phyloP scores from a whole-genome alignment of 2,329 filamentous ascomycete species.

The Microsporum ferrugineum region DNA sequence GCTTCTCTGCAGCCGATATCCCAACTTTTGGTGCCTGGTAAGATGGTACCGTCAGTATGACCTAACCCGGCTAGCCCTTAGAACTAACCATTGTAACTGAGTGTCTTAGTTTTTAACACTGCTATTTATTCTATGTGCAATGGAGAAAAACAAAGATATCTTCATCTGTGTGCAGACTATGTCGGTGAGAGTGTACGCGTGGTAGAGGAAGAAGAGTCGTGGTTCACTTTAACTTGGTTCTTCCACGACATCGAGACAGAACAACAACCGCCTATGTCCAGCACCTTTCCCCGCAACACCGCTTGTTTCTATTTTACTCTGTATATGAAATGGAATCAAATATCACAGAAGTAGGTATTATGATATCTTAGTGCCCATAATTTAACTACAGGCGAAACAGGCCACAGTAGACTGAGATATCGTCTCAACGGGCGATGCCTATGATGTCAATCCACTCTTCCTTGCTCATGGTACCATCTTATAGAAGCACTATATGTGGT shows the following conservation, averaged over 20 bases:
- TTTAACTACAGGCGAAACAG: background rate
- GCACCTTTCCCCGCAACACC: background rate
- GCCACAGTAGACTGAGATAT: too few relatives aligned
- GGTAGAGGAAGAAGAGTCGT: background rate
- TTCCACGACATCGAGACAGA: background rate
- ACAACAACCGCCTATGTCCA: background rate
- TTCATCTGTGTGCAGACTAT: too few relatives aligned
- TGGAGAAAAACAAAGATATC: background rate
- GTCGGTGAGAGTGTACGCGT: background rate
- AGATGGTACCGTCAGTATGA: background rate
- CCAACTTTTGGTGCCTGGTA: conserved; percentile 38
- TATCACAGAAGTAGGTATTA: too few relatives aligned
- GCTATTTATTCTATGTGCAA: background rate
- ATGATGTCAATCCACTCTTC: too few relatives aligned
- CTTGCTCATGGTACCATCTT: too few relatives aligned
- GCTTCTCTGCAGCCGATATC: conserved; percentile 47
- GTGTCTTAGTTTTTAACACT: background rate
- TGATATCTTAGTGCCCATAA: too few relatives aligned
- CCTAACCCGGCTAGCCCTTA: too few relatives aligned
- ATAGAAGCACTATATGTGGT: too few relatives aligned
- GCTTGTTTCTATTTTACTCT: too few relatives aligned
- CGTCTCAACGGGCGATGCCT: too few relatives aligned
- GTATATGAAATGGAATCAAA: too few relatives aligned
- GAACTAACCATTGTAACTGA: background rate
- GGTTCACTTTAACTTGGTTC: background rate